Evolutionary conservation across 1,139 yeast genomes (phyloP).

Genomic region (Sugiyamaella paludigena): DNA sequence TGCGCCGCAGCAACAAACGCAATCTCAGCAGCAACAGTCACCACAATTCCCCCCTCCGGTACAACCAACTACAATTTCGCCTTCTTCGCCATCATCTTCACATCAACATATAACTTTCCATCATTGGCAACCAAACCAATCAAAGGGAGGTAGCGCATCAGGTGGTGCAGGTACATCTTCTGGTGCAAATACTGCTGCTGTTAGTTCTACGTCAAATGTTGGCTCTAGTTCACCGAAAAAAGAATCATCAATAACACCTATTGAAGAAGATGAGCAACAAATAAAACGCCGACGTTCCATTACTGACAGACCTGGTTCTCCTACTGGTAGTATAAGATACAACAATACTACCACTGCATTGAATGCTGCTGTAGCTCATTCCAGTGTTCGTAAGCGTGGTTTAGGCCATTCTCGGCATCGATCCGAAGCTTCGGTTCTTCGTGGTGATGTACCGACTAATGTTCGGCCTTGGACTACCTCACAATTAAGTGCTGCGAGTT

Average conservation of each 20-base stretch:
- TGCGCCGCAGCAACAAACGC: slow-evolving; percentile 6
- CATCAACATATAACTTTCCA: slow-evolving; percentile 29
- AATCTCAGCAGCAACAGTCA: slow-evolving; percentile 4
- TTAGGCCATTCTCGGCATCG: slow-evolving; percentile 35
- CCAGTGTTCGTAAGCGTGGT: slow-evolving; percentile 25
- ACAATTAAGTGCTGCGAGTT: slow-evolving; percentile 8
- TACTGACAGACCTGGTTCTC: slow-evolving; percentile 23
- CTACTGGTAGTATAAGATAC: slow-evolving; percentile 11
- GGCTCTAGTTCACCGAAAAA: slow-evolving; percentile 15
- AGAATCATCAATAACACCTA: slow-evolving; percentile 5
- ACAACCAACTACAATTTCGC: slow-evolving; percentile 23
- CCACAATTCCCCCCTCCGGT: slow-evolving; percentile 24
- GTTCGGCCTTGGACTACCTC: slow-evolving; percentile 11
- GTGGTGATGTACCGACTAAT: slow-evolving; percentile 12
- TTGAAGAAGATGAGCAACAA: slow-evolving; percentile 17
- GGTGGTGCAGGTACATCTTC: not conserved
- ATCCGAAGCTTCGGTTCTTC: slow-evolving; percentile 30
- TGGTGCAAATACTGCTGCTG: not conserved
- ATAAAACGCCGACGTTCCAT: slow-evolving; percentile 23
- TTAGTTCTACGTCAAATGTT: not conserved
- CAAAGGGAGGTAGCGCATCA: slow-evolving; percentile 10
- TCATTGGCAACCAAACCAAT: slow-evolving; percentile 32
- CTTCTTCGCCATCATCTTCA: slow-evolving; percentile 26
- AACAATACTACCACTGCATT: slow-evolving; percentile 13
- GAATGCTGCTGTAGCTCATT: slow-evolving; percentile 25